Percentiles rank a stretch among this genome's conserved stretches.
These are phyloP conservation scores for Fusarium sp. DNA, from an alignment of 2,329 filamentous ascomycete species.

Conservation along the genomic window DNA sequence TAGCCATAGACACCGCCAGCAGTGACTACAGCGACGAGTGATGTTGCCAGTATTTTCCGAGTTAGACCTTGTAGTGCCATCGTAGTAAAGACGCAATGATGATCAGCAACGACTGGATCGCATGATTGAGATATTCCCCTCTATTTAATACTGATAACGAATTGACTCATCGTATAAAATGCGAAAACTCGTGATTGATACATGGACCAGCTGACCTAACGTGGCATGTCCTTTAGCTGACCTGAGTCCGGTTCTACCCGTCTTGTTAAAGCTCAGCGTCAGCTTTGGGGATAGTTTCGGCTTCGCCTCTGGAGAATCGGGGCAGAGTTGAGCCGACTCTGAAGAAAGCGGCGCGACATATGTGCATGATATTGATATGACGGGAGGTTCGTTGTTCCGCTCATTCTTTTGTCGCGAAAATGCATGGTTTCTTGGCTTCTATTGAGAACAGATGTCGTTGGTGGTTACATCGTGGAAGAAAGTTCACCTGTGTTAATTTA, in stretches of 20 bases:
- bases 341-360: background rate
- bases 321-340: background rate
- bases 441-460: background rate
- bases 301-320: background rate
- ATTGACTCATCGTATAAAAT: slow-evolving; percentile 16
- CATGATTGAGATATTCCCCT: background rate
- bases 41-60: slow-evolving; percentile 24
- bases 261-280: background rate
- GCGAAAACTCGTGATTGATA: background rate
- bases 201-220: slow-evolving; percentile 9
- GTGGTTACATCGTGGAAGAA: background rate
- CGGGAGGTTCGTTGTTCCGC: background rate
- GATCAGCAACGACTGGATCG: background rate
- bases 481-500: background rate
- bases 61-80: slow-evolving; percentile 30
- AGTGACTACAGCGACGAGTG: slow-evolving; percentile 11
- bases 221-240: background rate
- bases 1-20: slow-evolving; percentile 29
- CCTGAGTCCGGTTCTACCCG: slow-evolving; percentile 20
- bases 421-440: background rate
- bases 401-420: background rate
- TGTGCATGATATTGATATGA: background rate
- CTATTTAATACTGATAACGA: background rate
- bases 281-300: slow-evolving; percentile 8
- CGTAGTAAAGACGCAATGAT: background rate